A percentile compares a stretch with the other conserved stretches of the same genome.
These are phyloP conservation scores for Metarhizium humberi DNA, from an alignment of 2,329 filamentous ascomycete species.

Conservation along the genomic window DNA sequence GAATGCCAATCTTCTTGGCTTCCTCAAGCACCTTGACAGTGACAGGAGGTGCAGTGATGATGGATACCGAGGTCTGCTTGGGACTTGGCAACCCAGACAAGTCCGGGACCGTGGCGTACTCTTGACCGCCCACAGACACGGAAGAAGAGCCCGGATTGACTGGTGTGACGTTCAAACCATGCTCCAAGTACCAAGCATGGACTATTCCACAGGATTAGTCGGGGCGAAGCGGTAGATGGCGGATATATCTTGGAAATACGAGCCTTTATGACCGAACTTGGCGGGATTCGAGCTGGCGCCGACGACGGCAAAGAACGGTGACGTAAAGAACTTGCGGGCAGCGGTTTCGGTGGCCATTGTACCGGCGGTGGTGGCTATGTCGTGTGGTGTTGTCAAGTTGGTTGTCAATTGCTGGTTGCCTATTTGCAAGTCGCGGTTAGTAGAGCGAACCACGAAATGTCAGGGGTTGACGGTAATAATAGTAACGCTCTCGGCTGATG, in stretches of 20 bases:
- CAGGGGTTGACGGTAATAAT: background rate
- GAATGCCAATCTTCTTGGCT: constrained; percentile 64
- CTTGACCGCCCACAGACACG: constrained; percentile 50
- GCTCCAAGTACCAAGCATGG: constrained; percentile 78
- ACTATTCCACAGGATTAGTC: constrained; percentile 41
- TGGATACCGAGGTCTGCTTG: constrained; percentile 62
- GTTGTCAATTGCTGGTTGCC: background rate
- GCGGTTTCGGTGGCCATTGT: constrained; percentile 58
- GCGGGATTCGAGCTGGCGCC: constrained; percentile 76
- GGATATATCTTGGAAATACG: constrained; percentile 10
- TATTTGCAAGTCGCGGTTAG: background rate
- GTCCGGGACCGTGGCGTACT: constrained; percentile 55
- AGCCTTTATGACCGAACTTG: constrained; percentile 87
- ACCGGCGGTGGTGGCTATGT: background rate
- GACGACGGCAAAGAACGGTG: constrained; percentile 74
- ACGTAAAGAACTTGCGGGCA: constrained; percentile 71
- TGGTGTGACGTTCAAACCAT: constrained; percentile 67
- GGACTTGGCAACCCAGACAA: constrained; percentile 59
- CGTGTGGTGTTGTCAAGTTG: background rate
- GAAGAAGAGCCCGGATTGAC: constrained; percentile 65
- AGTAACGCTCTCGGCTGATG: background rate
- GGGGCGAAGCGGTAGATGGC: background rate
- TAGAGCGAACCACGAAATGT: background rate
- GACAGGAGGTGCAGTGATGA: constrained; percentile 77
- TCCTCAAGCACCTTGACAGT: constrained; percentile 68